A percentile compares a stretch with the other conserved stretches of the same genome.
phyloP scores from a whole-genome alignment of 1,139 yeast species.

The Protomyces pachydermus region DNA sequence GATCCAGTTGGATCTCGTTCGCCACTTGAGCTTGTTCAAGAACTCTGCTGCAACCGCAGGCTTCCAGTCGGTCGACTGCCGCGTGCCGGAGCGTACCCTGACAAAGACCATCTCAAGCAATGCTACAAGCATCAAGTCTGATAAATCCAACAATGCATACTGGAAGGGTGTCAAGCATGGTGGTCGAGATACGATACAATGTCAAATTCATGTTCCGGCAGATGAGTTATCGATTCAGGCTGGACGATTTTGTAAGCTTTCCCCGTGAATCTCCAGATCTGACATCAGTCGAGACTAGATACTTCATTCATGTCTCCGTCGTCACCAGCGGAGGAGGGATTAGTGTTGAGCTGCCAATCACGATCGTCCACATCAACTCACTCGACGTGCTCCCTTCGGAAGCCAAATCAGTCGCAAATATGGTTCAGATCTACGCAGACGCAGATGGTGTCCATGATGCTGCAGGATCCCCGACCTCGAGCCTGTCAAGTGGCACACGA shows the following conservation, averaged over 20 bases:
- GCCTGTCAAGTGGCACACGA: not conserved
- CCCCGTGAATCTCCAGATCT: not conserved
- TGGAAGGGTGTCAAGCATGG: constrained; percentile 28
- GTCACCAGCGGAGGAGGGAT: constrained; percentile 10
- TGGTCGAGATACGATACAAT: constrained; percentile 12
- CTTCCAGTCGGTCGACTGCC: constrained; percentile 21
- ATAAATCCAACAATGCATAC: constrained; percentile 5
- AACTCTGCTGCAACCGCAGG: constrained; percentile 26
- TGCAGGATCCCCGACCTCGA: not conserved
- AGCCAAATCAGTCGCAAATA: constrained; percentile 13
- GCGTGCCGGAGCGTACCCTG: constrained; percentile 25
- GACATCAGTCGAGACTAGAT: constrained; percentile 4
- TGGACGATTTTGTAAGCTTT: constrained; percentile 17
- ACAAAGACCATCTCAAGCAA: constrained; percentile 20
- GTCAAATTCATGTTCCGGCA: constrained; percentile 22
- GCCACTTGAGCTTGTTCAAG: constrained; percentile 24
- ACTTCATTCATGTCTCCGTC: constrained; percentile 2
- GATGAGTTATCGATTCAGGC: constrained; percentile 26
- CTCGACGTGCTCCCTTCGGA: constrained; percentile 22
- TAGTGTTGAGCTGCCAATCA: constrained; percentile 15
- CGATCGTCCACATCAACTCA: constrained; percentile 19
- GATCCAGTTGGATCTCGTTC: constrained; percentile 12
- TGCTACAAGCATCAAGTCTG: constrained; percentile 7
- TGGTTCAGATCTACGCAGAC: constrained; percentile 11
- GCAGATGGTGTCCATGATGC: not conserved